Conservation (phyloP, 1,284 basidiomycete species). For the Mycena citricolor region DNA sequence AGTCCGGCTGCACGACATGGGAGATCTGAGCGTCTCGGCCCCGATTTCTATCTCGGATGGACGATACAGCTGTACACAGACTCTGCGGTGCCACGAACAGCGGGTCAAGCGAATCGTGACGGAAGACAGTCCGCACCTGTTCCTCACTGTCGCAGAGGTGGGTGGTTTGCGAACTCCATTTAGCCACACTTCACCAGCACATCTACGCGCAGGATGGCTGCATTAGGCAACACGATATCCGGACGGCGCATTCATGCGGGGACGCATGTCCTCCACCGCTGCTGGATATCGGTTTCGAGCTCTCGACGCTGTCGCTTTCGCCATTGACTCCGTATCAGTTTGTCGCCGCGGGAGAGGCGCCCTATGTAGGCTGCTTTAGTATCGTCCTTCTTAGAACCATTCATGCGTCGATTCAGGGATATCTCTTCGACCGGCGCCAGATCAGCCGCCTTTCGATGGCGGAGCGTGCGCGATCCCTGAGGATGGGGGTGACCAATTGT, state of each 20-base stretch:
- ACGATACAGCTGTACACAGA: conserved; percentile 48
- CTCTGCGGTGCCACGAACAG: conserved; percentile 66
- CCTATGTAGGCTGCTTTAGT: conserved; percentile 45
- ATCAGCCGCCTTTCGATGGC: conserved; percentile 59
- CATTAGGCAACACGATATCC: conserved; percentile 83
- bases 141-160: conserved; percentile 85
- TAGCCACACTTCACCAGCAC: too few relatives aligned
- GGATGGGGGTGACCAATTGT: conserved; percentile 70
- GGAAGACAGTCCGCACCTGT: conserved; percentile 80
- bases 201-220: conserved; percentile 55
- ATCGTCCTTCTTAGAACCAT: conserved; percentile 7
- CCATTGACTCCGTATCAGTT: conserved; percentile 72
- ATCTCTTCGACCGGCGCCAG: conserved; percentile 87
- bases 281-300: conserved; percentile 54
- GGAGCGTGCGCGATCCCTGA: conserved; percentile 87
- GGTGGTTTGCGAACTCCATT: not conserved
- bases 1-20: conserved; percentile 82
- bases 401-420: too few relatives aligned
- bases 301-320: conserved; percentile 68
- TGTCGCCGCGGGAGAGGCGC: conserved; percentile 71
- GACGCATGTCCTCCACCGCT: conserved; percentile 68
- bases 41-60: conserved; percentile 32
- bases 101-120: conserved; percentile 82
- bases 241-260: conserved; percentile 64
- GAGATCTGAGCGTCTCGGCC: conserved; percentile 43